phyloP scores from a whole-genome alignment of 352 stramenopile species.

The Aphanomyces stellatus region DNA sequence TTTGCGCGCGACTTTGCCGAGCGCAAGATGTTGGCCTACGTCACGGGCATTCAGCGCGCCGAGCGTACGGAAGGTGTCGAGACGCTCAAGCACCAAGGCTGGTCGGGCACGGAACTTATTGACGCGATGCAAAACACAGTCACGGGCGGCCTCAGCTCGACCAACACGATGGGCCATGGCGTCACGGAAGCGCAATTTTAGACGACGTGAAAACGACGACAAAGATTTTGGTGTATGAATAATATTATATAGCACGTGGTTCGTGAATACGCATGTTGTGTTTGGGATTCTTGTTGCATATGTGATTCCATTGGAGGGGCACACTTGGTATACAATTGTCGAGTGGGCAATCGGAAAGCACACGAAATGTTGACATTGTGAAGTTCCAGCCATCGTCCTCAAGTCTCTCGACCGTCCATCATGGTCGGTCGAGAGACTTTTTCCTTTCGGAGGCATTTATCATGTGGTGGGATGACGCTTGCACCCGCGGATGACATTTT shows the following conservation, averaged over 20 bases:
- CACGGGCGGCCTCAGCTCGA: slow-evolving; percentile 92
- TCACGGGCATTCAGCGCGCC: slow-evolving; percentile 94
- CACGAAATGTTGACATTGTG: no score
- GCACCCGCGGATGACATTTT: no score
- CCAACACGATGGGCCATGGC: slow-evolving; percentile 95
- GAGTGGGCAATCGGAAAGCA: no score
- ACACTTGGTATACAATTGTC: not conserved
- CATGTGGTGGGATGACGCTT: no score
- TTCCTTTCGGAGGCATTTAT: no score
- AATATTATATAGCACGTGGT: not conserved
- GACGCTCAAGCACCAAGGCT: slow-evolving; percentile 97
- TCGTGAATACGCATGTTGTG: not conserved
- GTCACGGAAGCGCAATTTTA: slow-evolving; percentile 97
- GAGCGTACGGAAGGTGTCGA: slow-evolving; percentile 93
- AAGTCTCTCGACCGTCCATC: no score
- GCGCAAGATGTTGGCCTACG: slow-evolving; percentile 92
- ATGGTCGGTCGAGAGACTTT: no score
- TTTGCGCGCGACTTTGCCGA: slow-evolving; percentile 89
- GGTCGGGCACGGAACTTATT: slow-evolving; percentile 95
- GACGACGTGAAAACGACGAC: not conserved
- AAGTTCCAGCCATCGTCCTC: no score
- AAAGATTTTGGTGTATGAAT: not conserved
- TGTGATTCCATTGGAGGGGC: not conserved
- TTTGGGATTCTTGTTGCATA: not conserved
- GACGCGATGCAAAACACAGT: slow-evolving; percentile 95